Conservation (phyloP, 2,329 filamentous ascomycete species). For the Monilinia vaccinii-corymbosi region DNA sequence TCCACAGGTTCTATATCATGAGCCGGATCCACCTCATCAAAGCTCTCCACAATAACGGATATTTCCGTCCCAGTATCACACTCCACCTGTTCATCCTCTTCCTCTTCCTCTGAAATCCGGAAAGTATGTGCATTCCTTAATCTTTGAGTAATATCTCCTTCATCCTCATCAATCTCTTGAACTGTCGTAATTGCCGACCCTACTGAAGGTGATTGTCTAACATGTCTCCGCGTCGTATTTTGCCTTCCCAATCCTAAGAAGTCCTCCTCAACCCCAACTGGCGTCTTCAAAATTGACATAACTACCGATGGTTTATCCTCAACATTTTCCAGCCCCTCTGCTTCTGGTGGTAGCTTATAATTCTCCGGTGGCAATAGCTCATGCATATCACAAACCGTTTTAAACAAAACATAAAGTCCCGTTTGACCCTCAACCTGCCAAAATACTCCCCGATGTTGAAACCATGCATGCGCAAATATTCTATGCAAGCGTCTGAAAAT, state of each 20-base stretch:
- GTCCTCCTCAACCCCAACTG: conserved; percentile 38
- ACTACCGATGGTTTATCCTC: conserved; percentile 34
- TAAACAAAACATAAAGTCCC: conserved; percentile 95
- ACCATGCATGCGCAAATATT: conserved; percentile 98
- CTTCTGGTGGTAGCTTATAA: conserved; percentile 89
- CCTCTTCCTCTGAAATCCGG: conserved; percentile 28
- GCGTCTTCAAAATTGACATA: conserved; percentile 30
- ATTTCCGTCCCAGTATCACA: conserved; percentile 18
- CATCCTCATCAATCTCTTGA: conserved; percentile 73
- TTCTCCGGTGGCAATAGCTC: conserved; percentile 85
- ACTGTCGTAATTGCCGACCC: conserved; percentile 74
- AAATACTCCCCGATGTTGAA: conserved; percentile 90
- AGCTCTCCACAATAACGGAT: conserved; percentile 27
- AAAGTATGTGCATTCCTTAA: conserved; percentile 39
- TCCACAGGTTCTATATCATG: conserved; percentile 11
- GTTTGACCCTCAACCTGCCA: conserved; percentile 86
- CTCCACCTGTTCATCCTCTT: neutral
- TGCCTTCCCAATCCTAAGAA: conserved; percentile 47
- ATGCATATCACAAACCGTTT: conserved; percentile 90
- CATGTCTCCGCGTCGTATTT: conserved; percentile 71
- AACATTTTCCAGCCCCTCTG: conserved; percentile 65
- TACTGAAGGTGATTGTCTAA: conserved; percentile 69
- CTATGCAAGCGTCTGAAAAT: conserved; percentile 90
- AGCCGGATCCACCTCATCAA: conserved; percentile 23
- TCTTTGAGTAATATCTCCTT: conserved; percentile 40